Base-by-base conservation (phyloP, 1,284 basidiomycete genomes). In the Papiliotrema flavescens region DNA sequence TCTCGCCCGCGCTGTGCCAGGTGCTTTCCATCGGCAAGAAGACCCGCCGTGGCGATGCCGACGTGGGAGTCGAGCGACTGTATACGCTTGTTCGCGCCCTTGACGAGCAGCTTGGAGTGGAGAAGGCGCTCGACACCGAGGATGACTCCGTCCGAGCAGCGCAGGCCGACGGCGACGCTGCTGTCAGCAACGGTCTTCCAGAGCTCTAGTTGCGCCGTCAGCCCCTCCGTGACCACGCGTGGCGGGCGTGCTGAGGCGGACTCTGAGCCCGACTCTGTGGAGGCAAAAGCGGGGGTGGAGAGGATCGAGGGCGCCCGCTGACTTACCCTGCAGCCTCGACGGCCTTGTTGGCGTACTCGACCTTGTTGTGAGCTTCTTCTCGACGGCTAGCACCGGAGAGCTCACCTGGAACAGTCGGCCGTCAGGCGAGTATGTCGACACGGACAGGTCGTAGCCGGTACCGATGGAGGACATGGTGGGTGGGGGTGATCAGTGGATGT, bases 291-390 rank as follows among this genome's bases (percentile, higher is more conserved):
- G 32, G 39, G n/a, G 47, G 14, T 28, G 19, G 48, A 26, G 20
- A 22, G 8, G 23, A 15, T 24, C 47, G 22, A 47, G 53, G 47
- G 35, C 37, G 36, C n/a, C 7, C 19, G 32, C 19, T 52, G 40
- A 69, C 80, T 55, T 61, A 91, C 86, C 96, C 96, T 40, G 95
- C 92, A 77, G 96, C 96, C 78, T 98, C 96, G 54, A 98, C 95
- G 34, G 96, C 94, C 79, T 98, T 98, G 79, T 86, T 88, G 49
- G 96, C 96, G 73, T 98, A 98, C 79, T 98, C 96, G 75, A 98
- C 90, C 91, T 92, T 60, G 39, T 14, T 47, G 58, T 53, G 17
- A 51, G 46, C 46, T 51, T 9, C 17, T 61, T 36, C 45, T 34
- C 7, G 45, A n/a, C 39, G 15, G 20, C 20, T 28, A 5, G 45